Evolutionary conservation across 768 basidiomycete genomes (phyloP), one percentile per base, ranked within the genome.

Genomic region (Suillus bovinus): DNA sequence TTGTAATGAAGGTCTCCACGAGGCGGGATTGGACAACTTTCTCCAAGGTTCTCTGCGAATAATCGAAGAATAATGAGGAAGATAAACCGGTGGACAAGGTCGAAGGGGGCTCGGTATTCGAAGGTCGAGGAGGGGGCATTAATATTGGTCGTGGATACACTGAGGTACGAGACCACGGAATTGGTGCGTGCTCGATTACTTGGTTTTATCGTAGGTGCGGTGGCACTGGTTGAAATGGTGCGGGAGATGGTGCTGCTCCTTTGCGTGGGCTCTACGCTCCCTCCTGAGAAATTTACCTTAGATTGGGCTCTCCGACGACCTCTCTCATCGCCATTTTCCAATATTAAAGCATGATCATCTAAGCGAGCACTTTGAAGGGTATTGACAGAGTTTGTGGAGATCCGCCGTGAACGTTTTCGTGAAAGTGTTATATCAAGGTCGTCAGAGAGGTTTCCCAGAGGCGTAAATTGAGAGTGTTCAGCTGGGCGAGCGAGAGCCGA

Each of bases 1-100:
- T 72, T 16, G 85, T 81, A 60, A 93, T 74, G 67, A 91, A 91
- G 0, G 91, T 91, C 73, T 93, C 90, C 27, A 93, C 86, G 34
- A 94, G 77, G 54, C 91, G 85, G 38, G 91, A 87, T 59, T 78
- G 77, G 13, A 94, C 80, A 16, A 92, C 82, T 67, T 81, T 88
- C 77, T 93, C 90, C 50, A 93, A 77, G 9, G 80, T 82, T 33
- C 75, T 75, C 69, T 93, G 91, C 5, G 90, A 89, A 63, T 88
- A 81, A 67, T 87, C 86, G 17, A 80, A 80, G 60, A 83, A 75
- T 53, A 83, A 71, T 14, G 73, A 66, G 41, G 70, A 71, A 56
- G 72, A 73, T 64, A 68, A 70, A 47, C 69, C 59, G 39, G 65
- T 54, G 27, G 39, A 61, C 36, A n/a, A 22, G 14, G 47, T 61